These are phyloP conservation scores for Furcasterigmium furcatum DNA, from an alignment of 2,329 filamentous ascomycete genomes.

Conservation along the genomic window DNA sequence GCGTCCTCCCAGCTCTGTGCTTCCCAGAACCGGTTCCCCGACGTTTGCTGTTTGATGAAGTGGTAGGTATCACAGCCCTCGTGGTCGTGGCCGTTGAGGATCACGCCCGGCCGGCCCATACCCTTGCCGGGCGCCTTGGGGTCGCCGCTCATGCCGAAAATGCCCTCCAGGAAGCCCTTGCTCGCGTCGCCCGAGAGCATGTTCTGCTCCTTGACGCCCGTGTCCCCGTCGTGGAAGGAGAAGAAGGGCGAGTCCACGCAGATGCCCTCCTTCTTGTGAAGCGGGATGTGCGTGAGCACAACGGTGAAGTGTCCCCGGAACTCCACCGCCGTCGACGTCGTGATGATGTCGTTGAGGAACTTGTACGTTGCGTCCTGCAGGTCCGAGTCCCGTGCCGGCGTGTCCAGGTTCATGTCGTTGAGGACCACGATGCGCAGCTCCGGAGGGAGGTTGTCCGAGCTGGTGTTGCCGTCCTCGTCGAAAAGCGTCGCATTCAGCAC, in stretches of 20 bases:
- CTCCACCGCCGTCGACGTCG: conserved; percentile 57
- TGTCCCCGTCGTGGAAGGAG: conserved; percentile 65
- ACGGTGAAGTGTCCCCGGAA: conserved; percentile 70
- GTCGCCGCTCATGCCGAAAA: conserved; percentile 74
- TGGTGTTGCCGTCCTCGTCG: conserved; percentile 37
- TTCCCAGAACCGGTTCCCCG: conserved; percentile 42
- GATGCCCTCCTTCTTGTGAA: conserved; percentile 78
- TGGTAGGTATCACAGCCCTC: conserved; percentile 90
- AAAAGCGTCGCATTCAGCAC: conserved; percentile 35
- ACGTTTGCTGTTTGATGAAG: conserved; percentile 63
- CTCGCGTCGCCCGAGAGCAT: conserved; percentile 74
- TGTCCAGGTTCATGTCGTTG: conserved; percentile 93
- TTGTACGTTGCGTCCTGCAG: conserved; percentile 75
- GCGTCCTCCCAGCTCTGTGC: conserved; percentile 45
- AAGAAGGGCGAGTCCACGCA: conserved; percentile 86
- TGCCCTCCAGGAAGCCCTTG: conserved; percentile 74
- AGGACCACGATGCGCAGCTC: conserved; percentile 80
- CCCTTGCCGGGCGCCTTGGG: conserved; percentile 55
- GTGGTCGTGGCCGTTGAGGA: conserved; percentile 94
- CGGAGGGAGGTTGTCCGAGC: conserved; percentile 51
- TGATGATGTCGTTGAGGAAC: conserved; percentile 71
- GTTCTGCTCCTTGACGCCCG: conserved; percentile 85
- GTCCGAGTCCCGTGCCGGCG: conserved; percentile 63
- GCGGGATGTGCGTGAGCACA: conserved; percentile 85
- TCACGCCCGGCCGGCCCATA: conserved; percentile 67